Base-by-base conservation (phyloP, 768 basidiomycete genomes). In the Lactarius pseudohatsudake region DNA sequence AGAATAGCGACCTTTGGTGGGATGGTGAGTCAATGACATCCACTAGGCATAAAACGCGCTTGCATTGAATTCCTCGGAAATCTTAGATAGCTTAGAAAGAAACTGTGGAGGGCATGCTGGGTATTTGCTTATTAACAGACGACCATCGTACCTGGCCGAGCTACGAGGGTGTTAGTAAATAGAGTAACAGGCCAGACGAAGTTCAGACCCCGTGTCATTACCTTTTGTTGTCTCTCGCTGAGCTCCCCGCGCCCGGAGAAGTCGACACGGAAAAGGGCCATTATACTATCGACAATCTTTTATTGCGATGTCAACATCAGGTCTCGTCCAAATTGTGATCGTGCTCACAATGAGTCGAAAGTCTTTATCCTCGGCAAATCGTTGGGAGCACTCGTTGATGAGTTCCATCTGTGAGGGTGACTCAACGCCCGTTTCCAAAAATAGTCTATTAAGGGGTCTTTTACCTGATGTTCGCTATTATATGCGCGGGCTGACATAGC, bases 251-350 rank as follows among this genome's bases (percentile, higher is more conserved):
- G 81, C 26, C 96, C 96, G 4, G 92, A 92, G 75, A 81, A 98
- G 76, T 98, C 96, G 54, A 94, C 92, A 22, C 94, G 86, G 76
- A 98, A 98, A 7, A 96, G 83, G 34, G 96, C 96, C 93, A 98
- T 96, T 67, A 98, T 96, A 72, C 92, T 95, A 75, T 98, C 96
- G 41, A 98, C 85, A 65, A 98, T 94, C 90, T 96, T 72, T 6
- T 64, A 55, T 50, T 6, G 28, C 30, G 60, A 63, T 40, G 30
- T 18, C 41, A 57, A n/a, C 15, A 28, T 59, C 57, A 30, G 45
- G 30, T 28, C 7, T 45, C 34, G 30, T 20, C n/a, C 8, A 11
- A 36, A 30, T 28, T 28, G 28, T 36, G 28, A 30, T 54, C 28
- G 28, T 40, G n/a, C 41, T 66, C 72, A 89, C 90, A 72, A 93